Conservation (phyloP, 2,329 filamentous ascomycete genomes). For the Claviceps sp. region DNA sequence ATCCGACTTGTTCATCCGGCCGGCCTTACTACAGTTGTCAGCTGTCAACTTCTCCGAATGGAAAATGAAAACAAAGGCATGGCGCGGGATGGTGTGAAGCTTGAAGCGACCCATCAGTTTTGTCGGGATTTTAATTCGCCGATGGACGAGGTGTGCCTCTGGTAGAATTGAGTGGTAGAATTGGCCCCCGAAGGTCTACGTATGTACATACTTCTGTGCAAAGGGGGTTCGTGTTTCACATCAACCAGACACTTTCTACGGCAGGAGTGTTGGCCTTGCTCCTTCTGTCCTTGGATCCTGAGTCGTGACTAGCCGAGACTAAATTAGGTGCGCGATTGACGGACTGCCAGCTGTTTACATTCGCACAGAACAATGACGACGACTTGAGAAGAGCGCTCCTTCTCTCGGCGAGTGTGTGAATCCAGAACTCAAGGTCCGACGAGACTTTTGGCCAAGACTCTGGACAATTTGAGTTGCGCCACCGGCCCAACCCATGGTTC, state of each 20-base stretch:
- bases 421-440: neutral
- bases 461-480: neutral
- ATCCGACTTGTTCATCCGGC: neutral
- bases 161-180: too few relatives aligned
- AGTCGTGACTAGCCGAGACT: neutral
- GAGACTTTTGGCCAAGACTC: neutral
- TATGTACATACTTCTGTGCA: too few relatives aligned
- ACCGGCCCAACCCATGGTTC: neutral
- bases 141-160: too few relatives aligned
- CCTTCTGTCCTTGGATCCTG: neutral
- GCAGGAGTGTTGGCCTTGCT: neutral
- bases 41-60: too few relatives aligned
- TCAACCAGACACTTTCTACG: neutral
- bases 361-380: neutral
- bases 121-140: too few relatives aligned
- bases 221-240: neutral
- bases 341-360: neutral
- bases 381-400: neutral
- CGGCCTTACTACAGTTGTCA: neutral
- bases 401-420: neutral
- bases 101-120: too few relatives aligned
- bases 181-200: too few relatives aligned
- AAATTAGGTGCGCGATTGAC: too few relatives aligned
- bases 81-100: too few relatives aligned
- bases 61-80: too few relatives aligned